phyloP scores from a whole-genome alignment of 164 flowering plant species.

The Aristolochia contorta region DNA sequence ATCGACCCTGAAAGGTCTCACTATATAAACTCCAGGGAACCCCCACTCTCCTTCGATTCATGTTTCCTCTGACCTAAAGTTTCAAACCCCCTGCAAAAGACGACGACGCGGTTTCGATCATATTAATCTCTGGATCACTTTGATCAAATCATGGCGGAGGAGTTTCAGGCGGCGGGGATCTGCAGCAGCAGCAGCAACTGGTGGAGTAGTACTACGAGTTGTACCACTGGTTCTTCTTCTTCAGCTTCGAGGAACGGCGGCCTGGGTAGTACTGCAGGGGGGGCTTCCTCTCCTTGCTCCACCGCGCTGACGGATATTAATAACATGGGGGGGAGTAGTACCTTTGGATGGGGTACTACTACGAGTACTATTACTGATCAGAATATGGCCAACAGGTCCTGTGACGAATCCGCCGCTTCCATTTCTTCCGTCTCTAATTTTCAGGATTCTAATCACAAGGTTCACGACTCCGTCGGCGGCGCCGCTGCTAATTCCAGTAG shows the following conservation, averaged over 20 bases:
- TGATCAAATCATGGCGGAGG: constrained; percentile 17
- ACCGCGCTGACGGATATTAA: constrained; percentile 3
- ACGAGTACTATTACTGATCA: neutral
- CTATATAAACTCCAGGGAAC: constrained; percentile 2
- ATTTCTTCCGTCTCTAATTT: constrained; percentile 3
- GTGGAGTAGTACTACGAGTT: constrained; percentile 7
- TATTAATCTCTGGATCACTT: no score
- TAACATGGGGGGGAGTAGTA: no score
- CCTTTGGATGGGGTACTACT: no score
- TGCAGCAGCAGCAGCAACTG: constrained; percentile 13
- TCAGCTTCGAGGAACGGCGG: neutral
- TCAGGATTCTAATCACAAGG: constrained; percentile 4
- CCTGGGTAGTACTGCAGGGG: no score
- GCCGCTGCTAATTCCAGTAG: neutral
- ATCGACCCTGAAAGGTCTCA: neutral
- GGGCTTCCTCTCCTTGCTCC: constrained; percentile 5
- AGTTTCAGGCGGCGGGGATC: constrained; percentile 11
- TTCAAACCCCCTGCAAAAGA: no score
- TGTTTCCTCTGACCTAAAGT: neutral
- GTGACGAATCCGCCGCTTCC: constrained; percentile 6
- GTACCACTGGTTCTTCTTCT: no score
- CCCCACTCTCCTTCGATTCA: neutral
- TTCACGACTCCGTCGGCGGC: neutral
- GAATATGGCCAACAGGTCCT: constrained; percentile 6
- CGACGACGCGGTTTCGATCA: neutral